These are phyloP conservation scores for Pholiota microspora DNA, from an alignment of 768 basidiomycete species.

Conservation along the genomic window DNA sequence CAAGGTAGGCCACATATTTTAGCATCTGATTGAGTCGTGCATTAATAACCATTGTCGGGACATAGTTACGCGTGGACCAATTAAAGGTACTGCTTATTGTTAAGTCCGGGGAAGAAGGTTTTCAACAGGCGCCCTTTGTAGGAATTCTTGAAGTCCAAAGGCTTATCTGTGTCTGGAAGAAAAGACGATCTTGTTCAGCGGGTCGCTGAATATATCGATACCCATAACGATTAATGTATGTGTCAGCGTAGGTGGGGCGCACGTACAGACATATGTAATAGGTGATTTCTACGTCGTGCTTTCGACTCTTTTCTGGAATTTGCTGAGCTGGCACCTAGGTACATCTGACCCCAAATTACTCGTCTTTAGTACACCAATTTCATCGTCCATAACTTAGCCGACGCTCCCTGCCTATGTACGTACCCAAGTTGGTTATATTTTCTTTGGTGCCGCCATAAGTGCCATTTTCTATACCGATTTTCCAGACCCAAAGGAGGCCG, in stretches of 20 bases:
- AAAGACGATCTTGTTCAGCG: constrained; percentile 73
- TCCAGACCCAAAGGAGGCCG: not conserved
- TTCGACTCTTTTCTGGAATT: too few species aligned
- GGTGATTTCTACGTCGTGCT: too few species aligned
- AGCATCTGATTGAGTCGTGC: constrained; percentile 7
- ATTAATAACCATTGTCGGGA: constrained; percentile 9
- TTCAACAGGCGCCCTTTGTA: constrained; percentile 24
- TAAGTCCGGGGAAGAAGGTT: constrained; percentile 4
- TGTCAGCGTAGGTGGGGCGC: too few species aligned
- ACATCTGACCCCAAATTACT: not conserved
- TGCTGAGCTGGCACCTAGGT: not conserved
- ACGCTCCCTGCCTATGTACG: not conserved
- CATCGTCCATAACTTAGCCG: not conserved
- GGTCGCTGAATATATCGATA: constrained; percentile 59
- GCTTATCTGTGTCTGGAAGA: constrained; percentile 59
- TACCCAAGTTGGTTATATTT: not conserved
- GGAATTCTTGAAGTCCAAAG: constrained; percentile 75
- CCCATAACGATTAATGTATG: too few species aligned
- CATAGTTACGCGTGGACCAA: constrained; percentile 73
- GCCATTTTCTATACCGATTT: constrained; percentile 6
- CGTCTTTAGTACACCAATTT: not conserved
- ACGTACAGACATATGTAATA: too few species aligned
- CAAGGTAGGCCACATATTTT: constrained; percentile 50
- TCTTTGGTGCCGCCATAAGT: not conserved
- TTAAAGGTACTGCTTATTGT: constrained; percentile 54